phyloP scores from a whole-genome alignment of 2,329 filamentous ascomycete species.

The Penicillium brasilianum region DNA sequence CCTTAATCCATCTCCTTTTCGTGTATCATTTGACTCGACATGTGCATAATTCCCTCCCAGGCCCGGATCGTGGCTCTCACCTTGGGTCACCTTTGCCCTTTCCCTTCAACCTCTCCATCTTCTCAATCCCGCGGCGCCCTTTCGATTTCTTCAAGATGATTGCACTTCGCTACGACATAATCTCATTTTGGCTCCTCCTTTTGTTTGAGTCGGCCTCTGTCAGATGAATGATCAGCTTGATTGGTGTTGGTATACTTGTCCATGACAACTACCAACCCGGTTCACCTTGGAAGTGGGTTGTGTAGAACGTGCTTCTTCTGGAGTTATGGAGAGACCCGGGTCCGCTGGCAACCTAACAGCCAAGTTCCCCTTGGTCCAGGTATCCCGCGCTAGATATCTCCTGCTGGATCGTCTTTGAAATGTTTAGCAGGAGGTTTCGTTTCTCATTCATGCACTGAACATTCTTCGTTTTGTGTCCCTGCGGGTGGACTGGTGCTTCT shows the following conservation, averaged over 20 bases:
- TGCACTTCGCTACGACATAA: neutral
- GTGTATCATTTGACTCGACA: conserved; percentile 26
- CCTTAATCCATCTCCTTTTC: conserved; percentile 5
- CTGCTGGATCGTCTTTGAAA: conserved; percentile 13
- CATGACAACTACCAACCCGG: neutral
- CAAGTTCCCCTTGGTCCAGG: neutral
- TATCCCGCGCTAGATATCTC: conserved; percentile 8
- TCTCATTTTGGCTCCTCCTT: neutral
- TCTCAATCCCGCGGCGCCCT: neutral
- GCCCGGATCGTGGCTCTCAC: neutral
- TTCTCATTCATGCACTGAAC: conserved; percentile 2
- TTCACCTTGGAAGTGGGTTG: neutral
- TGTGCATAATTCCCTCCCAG: conserved; percentile 28
- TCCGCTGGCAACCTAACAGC: neutral
- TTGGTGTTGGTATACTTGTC: neutral
- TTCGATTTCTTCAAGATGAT: conserved; percentile 5
- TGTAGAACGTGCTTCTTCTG: conserved; percentile 1
- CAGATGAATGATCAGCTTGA: neutral
- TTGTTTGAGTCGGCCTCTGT: neutral
- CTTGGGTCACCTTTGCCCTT: conserved; percentile 9
- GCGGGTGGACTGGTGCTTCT: neutral
- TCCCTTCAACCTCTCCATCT: neutral
- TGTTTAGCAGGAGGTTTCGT: neutral
- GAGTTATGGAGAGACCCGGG: conserved; percentile 10
- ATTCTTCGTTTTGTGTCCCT: conserved; percentile 8